Percentiles rank a stretch among this genome's conserved stretches.
Conservation (phyloP, 2,329 filamentous ascomycete genomes). For the Septoria petroselini region DNA sequence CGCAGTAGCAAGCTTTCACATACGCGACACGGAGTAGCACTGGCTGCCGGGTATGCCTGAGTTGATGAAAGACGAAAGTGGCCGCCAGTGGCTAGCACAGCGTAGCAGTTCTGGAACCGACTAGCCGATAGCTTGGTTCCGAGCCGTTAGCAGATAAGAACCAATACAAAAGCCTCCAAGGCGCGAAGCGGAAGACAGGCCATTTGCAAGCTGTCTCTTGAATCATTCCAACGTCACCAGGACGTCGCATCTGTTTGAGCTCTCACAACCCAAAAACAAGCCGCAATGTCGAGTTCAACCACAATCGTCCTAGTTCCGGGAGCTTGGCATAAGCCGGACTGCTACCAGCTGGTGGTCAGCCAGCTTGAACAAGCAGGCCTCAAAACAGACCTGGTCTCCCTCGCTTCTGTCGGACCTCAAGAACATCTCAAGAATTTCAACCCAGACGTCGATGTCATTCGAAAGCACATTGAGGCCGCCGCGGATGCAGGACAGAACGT, state of each 20-base stretch:
- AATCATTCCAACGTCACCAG: neutral
- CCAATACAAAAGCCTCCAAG: neutral
- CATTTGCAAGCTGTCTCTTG: neutral
- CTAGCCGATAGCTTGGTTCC: conserved; percentile 5
- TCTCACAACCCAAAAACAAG: neutral
- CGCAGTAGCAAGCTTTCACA: too few species aligned
- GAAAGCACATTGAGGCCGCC: conserved; percentile 18
- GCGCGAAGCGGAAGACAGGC: neutral
- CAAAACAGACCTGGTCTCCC: conserved; percentile 10
- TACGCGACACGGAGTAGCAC: too few species aligned
- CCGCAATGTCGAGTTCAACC: neutral
- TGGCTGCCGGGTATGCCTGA: too few species aligned
- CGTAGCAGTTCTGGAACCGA: neutral
- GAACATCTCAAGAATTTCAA: conserved; percentile 7
- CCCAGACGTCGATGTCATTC: conserved; percentile 12
- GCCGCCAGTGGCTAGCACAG: too few species aligned
- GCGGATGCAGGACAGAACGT: conserved; percentile 30
- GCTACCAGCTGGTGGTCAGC: conserved; percentile 3
- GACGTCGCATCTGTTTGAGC: neutral
- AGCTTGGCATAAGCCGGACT: conserved; percentile 17
- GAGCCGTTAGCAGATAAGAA: conserved; percentile 4
- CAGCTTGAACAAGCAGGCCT: conserved; percentile 12
- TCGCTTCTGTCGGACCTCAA: conserved; percentile 8
- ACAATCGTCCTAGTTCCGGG: conserved; percentile 19
- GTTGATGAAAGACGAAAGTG: too few species aligned